phyloP scores from a whole-genome alignment of 768 basidiomycete species.

The Leccinum imitatum region DNA sequence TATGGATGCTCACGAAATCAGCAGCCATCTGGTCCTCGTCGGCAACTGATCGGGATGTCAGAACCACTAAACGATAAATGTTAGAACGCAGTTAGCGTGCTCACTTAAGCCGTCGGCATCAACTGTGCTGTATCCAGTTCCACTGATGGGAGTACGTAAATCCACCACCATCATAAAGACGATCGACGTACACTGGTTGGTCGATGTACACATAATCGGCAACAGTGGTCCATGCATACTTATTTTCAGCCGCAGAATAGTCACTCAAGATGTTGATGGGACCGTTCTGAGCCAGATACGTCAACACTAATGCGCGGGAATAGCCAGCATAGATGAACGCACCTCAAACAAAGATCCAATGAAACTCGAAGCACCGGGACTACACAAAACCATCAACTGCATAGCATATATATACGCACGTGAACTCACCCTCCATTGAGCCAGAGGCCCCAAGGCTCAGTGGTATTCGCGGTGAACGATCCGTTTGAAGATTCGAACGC shows the following conservation, averaged over 20 bases:
- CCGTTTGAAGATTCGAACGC: slow-evolving; percentile 46
- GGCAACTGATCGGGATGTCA: slow-evolving; percentile 36
- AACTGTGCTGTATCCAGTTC: slow-evolving; percentile 63
- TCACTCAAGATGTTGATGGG: slow-evolving; percentile 57
- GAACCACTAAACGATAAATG: neutral
- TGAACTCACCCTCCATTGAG: slow-evolving; percentile 57
- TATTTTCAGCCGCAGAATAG: slow-evolving; percentile 47
- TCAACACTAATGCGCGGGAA: neutral
- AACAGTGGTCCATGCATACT: slow-evolving; percentile 54
- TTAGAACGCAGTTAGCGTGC: slow-evolving; percentile 5
- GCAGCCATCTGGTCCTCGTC: slow-evolving; percentile 62
- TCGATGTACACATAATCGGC: slow-evolving; percentile 66
- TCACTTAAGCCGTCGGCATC: slow-evolving; percentile 56
- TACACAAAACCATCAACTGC: slow-evolving; percentile 11
- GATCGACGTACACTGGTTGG: slow-evolving; percentile 51
- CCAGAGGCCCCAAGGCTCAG: slow-evolving; percentile 51
- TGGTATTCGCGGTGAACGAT: slow-evolving; percentile 43
- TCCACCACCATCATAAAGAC: neutral
- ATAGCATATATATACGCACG: neutral
- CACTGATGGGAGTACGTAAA: slow-evolving; percentile 34
- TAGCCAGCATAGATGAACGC: slow-evolving; percentile 10
- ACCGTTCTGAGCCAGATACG: slow-evolving; percentile 48
- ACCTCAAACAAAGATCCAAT: slow-evolving; percentile 62
- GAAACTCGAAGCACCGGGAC: slow-evolving; percentile 69
- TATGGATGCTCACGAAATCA: slow-evolving; percentile 37